These are phyloP conservation scores for Phlebiopsis flavidoalba DNA, from an alignment of 768 basidiomycete species.

Conservation along the genomic window DNA sequence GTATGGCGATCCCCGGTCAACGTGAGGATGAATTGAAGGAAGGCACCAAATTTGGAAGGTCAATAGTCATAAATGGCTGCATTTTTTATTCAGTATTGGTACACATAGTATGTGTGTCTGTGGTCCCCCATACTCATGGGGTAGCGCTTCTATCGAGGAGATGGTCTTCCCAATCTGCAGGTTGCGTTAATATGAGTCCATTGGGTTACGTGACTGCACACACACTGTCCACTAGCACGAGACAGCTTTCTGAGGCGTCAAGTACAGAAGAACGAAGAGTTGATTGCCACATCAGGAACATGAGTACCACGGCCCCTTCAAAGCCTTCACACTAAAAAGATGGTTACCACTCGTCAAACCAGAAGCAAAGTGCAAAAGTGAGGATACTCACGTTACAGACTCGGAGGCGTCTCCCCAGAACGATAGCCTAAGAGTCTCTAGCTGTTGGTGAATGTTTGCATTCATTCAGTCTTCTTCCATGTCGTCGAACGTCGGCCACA, in stretches of 20 bases:
- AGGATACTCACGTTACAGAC: slow-evolving; percentile 1
- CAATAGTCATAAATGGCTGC: slow-evolving; percentile 55
- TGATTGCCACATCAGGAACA: slow-evolving; percentile 40
- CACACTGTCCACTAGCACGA: slow-evolving; percentile 44
- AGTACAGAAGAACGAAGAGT: slow-evolving; percentile 29
- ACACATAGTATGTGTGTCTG: background rate
- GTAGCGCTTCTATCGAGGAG: slow-evolving; percentile 43
- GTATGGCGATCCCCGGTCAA: slow-evolving; percentile 58
- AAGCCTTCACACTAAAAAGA: slow-evolving; percentile 38
- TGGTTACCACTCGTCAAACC: background rate
- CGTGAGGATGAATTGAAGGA: slow-evolving; percentile 61
- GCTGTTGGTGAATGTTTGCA: slow-evolving; percentile 18
- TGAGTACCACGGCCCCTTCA: slow-evolving; percentile 66
- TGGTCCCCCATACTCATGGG: slow-evolving; percentile 49
- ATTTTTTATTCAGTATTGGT: background rate
- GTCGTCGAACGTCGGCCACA: slow-evolving; percentile 54
- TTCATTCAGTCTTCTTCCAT: slow-evolving; percentile 31
- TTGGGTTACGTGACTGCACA: slow-evolving; percentile 11
- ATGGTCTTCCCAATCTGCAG: slow-evolving; percentile 40
- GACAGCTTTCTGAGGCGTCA: slow-evolving; percentile 31
- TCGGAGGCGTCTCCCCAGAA: slow-evolving; percentile 42
- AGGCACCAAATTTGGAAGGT: slow-evolving; percentile 71
- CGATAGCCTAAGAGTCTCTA: slow-evolving; percentile 36
- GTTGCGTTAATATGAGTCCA: background rate
- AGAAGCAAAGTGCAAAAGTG: background rate